Conservation (phyloP, 1,284 basidiomycete genomes). For the Cutaneotrichosporon cyanovorans region DNA sequence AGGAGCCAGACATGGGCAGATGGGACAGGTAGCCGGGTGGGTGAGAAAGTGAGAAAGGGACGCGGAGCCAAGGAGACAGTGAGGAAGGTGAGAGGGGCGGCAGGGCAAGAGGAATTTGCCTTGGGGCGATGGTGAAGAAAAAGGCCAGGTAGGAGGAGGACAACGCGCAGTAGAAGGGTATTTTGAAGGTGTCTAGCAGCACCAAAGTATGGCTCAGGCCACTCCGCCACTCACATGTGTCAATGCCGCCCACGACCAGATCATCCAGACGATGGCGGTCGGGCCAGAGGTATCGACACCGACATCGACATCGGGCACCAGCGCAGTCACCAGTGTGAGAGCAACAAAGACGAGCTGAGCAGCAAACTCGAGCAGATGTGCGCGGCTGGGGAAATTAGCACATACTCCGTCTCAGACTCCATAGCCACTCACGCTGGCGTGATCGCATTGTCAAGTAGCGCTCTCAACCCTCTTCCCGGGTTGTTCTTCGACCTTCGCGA, state of each 20-base stretch:
- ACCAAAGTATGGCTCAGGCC: no score
- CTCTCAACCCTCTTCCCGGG: slow-evolving; percentile 5
- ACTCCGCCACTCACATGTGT: slow-evolving; percentile 11
- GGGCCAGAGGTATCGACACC: slow-evolving; percentile 8
- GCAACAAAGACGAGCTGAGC: slow-evolving; percentile 13
- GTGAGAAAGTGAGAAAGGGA: not conserved
- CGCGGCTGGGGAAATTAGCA: slow-evolving; percentile 8
- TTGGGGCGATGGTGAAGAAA: no score
- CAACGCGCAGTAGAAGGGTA: no score
- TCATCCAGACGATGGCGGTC: slow-evolving; percentile 12
- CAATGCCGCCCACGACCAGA: slow-evolving; percentile 15
- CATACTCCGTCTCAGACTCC: not conserved
- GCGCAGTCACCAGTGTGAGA: slow-evolving; percentile 15
- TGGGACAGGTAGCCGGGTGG: no score
- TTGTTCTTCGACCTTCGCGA: slow-evolving; percentile 4
- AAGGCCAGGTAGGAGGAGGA: no score
- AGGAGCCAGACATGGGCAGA: no score
- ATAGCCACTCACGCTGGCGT: slow-evolving; percentile 12
- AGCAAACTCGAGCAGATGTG: slow-evolving; percentile 15
- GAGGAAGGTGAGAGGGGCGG: not conserved
- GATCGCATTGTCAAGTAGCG: slow-evolving; percentile 8
- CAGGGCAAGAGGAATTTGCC: no score
- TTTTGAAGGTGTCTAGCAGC: no score
- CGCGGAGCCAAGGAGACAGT: not conserved
- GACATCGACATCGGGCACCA: slow-evolving; percentile 16